Conservation (phyloP, 225 moss, liverwort and hornwort genomes). For the Rhytidiadelphus loreus region DNA sequence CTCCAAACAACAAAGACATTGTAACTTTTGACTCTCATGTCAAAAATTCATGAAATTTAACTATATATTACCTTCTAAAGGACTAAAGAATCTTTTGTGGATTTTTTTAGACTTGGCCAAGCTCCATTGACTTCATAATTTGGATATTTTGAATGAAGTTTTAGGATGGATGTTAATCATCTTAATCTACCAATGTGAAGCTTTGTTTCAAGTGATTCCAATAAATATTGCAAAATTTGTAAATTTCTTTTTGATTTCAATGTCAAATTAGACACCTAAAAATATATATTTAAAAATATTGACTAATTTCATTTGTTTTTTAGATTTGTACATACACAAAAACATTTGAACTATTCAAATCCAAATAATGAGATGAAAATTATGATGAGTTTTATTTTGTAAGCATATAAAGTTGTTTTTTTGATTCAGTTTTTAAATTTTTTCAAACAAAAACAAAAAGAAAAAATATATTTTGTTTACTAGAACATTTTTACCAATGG, state of each 20-base stretch:
- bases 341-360: background rate
- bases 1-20: background rate
- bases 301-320: background rate
- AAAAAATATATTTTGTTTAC: too few relatives aligned
- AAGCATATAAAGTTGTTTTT: background rate
- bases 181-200: background rate
- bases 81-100: background rate
- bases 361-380: background rate
- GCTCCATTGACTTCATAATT: too few relatives aligned
- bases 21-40: background rate
- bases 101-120: background rate
- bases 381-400: background rate
- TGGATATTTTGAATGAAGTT: background rate
- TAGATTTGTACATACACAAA: accelerated
- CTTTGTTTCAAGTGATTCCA: background rate
- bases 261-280: background rate
- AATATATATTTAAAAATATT: background rate
- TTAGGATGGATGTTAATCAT: background rate
- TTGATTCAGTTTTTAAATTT: background rate
- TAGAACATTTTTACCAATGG: too few relatives aligned
- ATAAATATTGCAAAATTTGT: background rate
- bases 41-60: background rate
- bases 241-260: background rate
- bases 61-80: background rate
- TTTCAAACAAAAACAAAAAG: too few relatives aligned